A percentile compares a stretch with the other conserved stretches of the same genome.
Evolutionary conservation across 1,139 yeast species (phyloP).

Genomic region (Lizanozyma gosingica): DNA sequence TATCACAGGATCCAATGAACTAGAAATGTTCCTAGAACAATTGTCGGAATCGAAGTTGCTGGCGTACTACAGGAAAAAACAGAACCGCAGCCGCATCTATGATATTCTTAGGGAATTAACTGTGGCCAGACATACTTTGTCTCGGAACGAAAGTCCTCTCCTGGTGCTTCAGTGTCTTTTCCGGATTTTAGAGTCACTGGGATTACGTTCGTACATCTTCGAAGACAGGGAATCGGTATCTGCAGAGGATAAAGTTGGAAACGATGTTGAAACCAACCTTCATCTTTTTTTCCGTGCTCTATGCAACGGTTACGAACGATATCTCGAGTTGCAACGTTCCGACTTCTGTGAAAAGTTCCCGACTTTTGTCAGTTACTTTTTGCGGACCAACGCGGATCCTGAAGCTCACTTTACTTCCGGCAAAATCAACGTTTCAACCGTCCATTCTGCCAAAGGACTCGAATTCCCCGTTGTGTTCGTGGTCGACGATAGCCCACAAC

Average conservation of each 20-base stretch:
- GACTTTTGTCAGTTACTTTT: conserved; percentile 25
- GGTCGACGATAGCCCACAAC: conserved; percentile 20
- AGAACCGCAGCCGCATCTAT: background rate
- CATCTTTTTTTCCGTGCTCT: background rate
- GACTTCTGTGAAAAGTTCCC: background rate
- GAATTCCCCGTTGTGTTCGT: conserved; percentile 65
- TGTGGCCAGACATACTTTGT: background rate
- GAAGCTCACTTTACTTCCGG: conserved; percentile 18
- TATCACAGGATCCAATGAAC: background rate
- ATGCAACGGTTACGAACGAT: background rate
- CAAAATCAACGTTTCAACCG: conserved; percentile 46
- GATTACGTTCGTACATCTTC: background rate
- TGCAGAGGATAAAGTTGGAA: background rate
- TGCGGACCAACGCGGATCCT: conserved; percentile 41
- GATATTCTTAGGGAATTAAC: background rate
- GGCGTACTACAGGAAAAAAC: background rate
- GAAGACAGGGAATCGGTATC: background rate
- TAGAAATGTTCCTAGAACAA: background rate
- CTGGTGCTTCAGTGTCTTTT: background rate
- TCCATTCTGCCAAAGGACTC: conserved; percentile 65
- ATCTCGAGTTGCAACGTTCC: background rate
- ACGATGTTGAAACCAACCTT: background rate
- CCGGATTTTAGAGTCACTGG: background rate
- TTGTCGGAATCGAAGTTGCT: background rate
- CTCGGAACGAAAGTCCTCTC: background rate